Conservation (phyloP, 768 basidiomycete genomes). For the Fomitopsis serialis region DNA sequence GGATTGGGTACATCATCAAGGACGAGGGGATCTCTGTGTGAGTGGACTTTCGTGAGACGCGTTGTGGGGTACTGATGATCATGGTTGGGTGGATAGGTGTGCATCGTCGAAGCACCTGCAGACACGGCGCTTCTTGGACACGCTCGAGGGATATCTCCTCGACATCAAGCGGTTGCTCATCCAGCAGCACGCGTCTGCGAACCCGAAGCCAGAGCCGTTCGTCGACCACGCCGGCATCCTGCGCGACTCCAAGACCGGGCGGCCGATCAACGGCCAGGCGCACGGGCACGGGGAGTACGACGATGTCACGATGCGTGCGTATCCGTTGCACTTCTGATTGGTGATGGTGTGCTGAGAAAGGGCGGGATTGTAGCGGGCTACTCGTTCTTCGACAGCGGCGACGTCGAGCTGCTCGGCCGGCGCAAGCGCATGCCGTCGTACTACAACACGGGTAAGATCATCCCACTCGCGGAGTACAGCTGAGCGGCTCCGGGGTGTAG, state of each 20-base stretch:
- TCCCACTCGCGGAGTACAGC: slow-evolving; percentile 22
- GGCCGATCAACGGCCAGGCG: slow-evolving; percentile 49
- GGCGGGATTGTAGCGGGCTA: slow-evolving; percentile 51
- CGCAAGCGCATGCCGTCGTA: slow-evolving; percentile 54
- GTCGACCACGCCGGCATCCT: slow-evolving; percentile 72
- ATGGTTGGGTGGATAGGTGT: slow-evolving; percentile 42
- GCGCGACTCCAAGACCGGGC: slow-evolving; percentile 72
- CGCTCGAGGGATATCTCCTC: slow-evolving; percentile 71
- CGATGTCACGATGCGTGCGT: slow-evolving; percentile 60
- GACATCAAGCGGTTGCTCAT: slow-evolving; percentile 82
- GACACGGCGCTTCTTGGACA: slow-evolving; percentile 85
- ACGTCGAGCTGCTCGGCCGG: slow-evolving; percentile 62
- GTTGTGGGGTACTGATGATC: not conserved
- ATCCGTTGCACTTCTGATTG: not conserved
- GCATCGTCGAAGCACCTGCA: slow-evolving; percentile 95
- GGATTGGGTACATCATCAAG: slow-evolving; percentile 98
- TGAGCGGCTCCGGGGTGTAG: too few species aligned
- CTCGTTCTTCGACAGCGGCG: slow-evolving; percentile 81
- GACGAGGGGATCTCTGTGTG: slow-evolving; percentile 86
- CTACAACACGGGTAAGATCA: slow-evolving; percentile 48
- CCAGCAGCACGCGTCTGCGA: slow-evolving; percentile 76
- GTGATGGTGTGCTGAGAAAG: not conserved
- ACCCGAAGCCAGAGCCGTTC: slow-evolving; percentile 78
- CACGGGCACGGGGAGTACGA: slow-evolving; percentile 34
- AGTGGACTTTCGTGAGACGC: not conserved